These are phyloP conservation scores for Phyllosticta citrichinensis DNA, from an alignment of 2,329 filamentous ascomycete species.

Conservation along the genomic window DNA sequence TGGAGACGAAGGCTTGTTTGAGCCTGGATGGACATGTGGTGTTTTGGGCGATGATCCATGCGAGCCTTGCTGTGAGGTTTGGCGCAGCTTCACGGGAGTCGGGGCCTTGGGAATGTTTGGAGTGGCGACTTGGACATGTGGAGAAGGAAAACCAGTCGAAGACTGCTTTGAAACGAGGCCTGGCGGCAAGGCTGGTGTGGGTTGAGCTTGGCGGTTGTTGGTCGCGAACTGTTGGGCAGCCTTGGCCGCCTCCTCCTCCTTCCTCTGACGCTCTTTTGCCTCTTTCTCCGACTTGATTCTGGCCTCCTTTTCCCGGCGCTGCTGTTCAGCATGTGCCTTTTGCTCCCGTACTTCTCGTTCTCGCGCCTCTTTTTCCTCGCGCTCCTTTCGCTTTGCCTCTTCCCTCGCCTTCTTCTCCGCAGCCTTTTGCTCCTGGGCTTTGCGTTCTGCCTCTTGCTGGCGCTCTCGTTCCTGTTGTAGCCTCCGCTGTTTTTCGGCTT, in stretches of 20 bases:
- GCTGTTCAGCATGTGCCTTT: slow-evolving; percentile 47
- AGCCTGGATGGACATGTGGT: slow-evolving; percentile 42
- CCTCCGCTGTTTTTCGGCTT: slow-evolving; percentile 71
- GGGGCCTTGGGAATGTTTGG: slow-evolving; percentile 75
- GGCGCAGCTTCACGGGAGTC: slow-evolving; percentile 66
- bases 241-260: slow-evolving; percentile 31
- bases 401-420: slow-evolving; percentile 68
- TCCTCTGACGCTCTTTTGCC: slow-evolving; percentile 25
- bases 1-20: slow-evolving; percentile 48
- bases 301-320: slow-evolving; percentile 53
- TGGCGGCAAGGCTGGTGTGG: slow-evolving; percentile 40
- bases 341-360: slow-evolving; percentile 69
- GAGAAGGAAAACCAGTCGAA: slow-evolving; percentile 54
- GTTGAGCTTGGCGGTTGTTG: slow-evolving; percentile 28
- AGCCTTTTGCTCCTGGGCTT: slow-evolving; percentile 68
- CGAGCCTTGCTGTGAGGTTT: slow-evolving; percentile 68
- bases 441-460: slow-evolving; percentile 77
- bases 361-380: slow-evolving; percentile 49
- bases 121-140: slow-evolving; percentile 67
- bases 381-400: slow-evolving; percentile 66
- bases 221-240: slow-evolving; percentile 20
- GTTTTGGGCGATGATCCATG: slow-evolving; percentile 60
- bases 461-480: slow-evolving; percentile 76
- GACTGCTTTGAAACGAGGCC: slow-evolving; percentile 45
- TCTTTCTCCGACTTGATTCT: slow-evolving; percentile 36